phyloP scores from a whole-genome alignment of 768 basidiomycete genomes.

The Naganishia vaughanmartiniae region DNA sequence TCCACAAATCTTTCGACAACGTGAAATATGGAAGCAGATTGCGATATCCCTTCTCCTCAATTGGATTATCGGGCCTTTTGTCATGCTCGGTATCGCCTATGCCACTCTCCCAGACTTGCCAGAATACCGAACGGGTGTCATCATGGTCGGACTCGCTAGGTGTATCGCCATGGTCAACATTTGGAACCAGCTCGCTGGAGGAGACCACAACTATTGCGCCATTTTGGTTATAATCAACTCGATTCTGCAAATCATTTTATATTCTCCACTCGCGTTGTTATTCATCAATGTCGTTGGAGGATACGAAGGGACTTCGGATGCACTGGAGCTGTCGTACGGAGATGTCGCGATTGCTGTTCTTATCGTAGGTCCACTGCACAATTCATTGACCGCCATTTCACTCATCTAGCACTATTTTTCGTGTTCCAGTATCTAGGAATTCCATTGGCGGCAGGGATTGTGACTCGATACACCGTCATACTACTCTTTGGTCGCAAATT shows the following conservation, averaged over 20 bases:
- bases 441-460: slow-evolving; percentile 67
- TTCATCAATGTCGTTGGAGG: slow-evolving; percentile 71
- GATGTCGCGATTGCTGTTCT: slow-evolving; percentile 45
- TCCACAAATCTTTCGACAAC: slow-evolving; percentile 59
- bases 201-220: slow-evolving; percentile 70
- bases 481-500: slow-evolving; percentile 55
- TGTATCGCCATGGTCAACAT: slow-evolving; percentile 60
- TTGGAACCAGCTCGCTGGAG: slow-evolving; percentile 72
- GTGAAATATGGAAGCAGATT: slow-evolving; percentile 66
- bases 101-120: slow-evolving; percentile 70
- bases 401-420: slow-evolving; percentile 45
- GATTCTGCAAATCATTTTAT: slow-evolving; percentile 71
- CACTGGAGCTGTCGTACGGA: slow-evolving; percentile 66
- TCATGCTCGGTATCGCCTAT: slow-evolving; percentile 85
- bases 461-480: slow-evolving; percentile 65
- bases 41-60: slow-evolving; percentile 67
- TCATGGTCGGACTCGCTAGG: slow-evolving; percentile 71
- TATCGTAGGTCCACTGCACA: slow-evolving; percentile 29
- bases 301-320: slow-evolving; percentile 57
- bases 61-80: slow-evolving; percentile 74
- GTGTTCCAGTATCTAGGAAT: slow-evolving; percentile 68
- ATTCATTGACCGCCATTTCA: not conserved
- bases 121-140: slow-evolving; percentile 73
- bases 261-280: slow-evolving; percentile 69
- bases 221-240: slow-evolving; percentile 79